Evolutionary conservation across 306 rosid species (phyloP).

Genomic region (Chamaecrista fasciculata): DNA sequence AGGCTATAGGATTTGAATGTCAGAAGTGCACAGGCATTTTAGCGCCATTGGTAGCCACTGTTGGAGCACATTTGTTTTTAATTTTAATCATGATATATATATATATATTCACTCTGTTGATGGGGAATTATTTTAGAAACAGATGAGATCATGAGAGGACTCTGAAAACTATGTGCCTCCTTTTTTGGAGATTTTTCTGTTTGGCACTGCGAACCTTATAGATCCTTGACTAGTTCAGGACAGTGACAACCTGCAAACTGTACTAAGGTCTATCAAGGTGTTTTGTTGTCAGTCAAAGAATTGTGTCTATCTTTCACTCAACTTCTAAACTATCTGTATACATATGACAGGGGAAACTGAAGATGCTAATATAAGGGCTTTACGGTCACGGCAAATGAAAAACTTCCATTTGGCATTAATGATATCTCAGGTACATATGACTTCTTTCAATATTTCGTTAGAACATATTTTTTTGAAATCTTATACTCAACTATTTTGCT

Average conservation of each 20-base stretch:
- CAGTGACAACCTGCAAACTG: constrained; percentile 4
- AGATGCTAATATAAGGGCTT: constrained; percentile 51
- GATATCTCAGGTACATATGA: constrained; percentile 68
- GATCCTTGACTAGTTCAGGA: background rate
- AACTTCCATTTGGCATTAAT: constrained; percentile 84
- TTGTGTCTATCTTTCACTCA: constrained; percentile 16
- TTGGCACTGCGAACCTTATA: constrained; percentile 6
- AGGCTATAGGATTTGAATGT: background rate
- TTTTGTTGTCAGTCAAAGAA: constrained; percentile 3
- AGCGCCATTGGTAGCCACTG: background rate
- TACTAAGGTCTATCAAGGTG: background rate
- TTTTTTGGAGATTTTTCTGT: background rate
- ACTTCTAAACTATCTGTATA: constrained; percentile 8
- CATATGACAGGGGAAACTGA: constrained; percentile 71
- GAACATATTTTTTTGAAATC: constrained; percentile 8
- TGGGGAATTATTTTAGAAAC: background rate
- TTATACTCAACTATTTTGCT: background rate
- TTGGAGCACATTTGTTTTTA: background rate
- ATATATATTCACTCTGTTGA: background rate
- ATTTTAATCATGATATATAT: background rate
- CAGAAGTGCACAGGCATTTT: background rate
- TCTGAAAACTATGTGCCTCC: background rate
- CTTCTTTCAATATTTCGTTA: background rate
- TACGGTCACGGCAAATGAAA: constrained; percentile 91
- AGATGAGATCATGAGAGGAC: background rate